phyloP scores from a whole-genome alignment of 768 basidiomycete species.

The Cystobasidium ongulense region DNA sequence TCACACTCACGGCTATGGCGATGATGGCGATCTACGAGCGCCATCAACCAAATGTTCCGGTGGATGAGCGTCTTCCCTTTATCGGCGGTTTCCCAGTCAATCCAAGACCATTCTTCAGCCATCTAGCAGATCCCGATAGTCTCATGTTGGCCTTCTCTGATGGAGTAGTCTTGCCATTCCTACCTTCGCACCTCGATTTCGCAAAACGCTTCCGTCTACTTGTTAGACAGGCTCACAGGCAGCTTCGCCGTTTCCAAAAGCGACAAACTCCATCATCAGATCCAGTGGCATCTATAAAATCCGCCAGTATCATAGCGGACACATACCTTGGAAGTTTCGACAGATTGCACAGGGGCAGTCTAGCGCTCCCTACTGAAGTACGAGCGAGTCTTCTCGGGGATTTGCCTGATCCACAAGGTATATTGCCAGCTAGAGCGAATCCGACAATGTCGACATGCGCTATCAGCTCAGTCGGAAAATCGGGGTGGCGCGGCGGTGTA shows the following conservation, averaged over 20 bases:
- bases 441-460: background rate
- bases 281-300: background rate
- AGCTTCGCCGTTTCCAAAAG: background rate
- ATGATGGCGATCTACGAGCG: slow-evolving; percentile 9
- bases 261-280: background rate
- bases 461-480: slow-evolving; percentile 5
- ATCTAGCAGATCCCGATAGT: background rate
- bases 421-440: background rate
- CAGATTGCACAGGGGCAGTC: background rate
- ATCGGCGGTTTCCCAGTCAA: slow-evolving; percentile 17
- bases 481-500: background rate
- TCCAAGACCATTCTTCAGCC: slow-evolving; percentile 1
- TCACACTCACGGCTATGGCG: background rate
- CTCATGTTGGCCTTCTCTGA: slow-evolving; percentile 6
- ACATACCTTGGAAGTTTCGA: background rate
- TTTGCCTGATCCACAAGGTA: background rate
- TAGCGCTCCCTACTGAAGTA: background rate
- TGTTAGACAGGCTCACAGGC: background rate
- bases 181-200: background rate
- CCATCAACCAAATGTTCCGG: background rate
- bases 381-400: background rate
- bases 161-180: slow-evolving; percentile 2
- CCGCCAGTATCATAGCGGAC: background rate
- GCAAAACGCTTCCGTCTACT: slow-evolving; percentile 10
- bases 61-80: background rate